Base-by-base conservation (phyloP, 805 yeast species). In the Yarrowia deformans region DNA sequence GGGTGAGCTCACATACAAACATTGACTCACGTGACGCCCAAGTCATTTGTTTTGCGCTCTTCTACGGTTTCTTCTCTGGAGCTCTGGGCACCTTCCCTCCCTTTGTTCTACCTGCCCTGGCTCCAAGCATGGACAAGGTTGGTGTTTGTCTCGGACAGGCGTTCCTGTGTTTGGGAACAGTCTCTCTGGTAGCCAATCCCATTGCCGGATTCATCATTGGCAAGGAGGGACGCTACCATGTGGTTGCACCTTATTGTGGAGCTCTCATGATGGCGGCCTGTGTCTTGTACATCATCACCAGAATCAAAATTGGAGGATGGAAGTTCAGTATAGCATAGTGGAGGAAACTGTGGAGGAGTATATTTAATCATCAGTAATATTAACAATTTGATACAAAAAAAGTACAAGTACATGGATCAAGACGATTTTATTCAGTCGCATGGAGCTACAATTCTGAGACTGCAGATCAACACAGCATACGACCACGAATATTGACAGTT, bases 121-220 rank as follows among this genome's bases (percentile, higher is more conserved):
- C 70, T n/a, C 61, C 70, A 7, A 84, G 83, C 18, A 84, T 87
- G 1, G 78, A 81, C 68, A 83, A 84, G 63, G 63, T 75, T 1
- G 78, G 79, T 4, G 72, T 76, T 1, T 71, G 79, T 29, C 88
- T 91, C 90, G 91, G 91, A 2, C 69, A 86, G 49, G 84, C 91
- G 0, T 80, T 90, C 42, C 80, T 84, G n/a, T 71, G 82, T 9
- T 88, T 88, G 42, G 84, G 93, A 0, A 81, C 84, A 72, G 86
- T 84, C 3, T 60, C 73, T 18, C 69, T 77, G 9, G 70, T 71
- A 7, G 79, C 79, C 2, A 66, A 74, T 34, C 79, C 79, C 16
- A 72, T 76, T 18, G 78, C 76, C 3, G 79, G 79, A 8, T 75
- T 76, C 1, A 70, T 77, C 13, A 52, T 74, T 9, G 69, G 69